phyloP scores from a whole-genome alignment of 1,284 basidiomycete genomes.

The Vanrija sp. region DNA sequence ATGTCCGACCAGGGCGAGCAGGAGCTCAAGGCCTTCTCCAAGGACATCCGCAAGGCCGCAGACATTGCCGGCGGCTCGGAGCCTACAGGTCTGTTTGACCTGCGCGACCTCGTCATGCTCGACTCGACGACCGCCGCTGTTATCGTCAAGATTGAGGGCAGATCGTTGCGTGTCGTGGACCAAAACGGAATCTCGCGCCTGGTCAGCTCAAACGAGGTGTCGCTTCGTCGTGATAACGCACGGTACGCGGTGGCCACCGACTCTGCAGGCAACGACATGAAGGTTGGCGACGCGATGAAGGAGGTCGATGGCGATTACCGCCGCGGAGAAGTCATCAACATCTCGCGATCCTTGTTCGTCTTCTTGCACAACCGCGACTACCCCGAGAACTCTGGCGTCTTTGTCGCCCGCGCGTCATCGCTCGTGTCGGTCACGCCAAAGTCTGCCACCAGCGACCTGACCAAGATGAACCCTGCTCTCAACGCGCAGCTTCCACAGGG shows the following conservation, averaged over 20 bases:
- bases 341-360: constrained; percentile 89
- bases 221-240: constrained; percentile 75
- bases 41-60: constrained; percentile 94
- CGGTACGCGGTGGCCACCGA: constrained; percentile 83
- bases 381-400: constrained; percentile 87
- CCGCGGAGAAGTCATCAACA: constrained; percentile 91
- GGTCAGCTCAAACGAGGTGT: constrained; percentile 93
- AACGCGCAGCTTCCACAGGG: constrained; percentile 46
- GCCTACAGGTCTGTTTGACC: constrained; percentile 76
- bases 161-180: constrained; percentile 91
- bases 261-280: constrained; percentile 69
- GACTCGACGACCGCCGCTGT: constrained; percentile 93
- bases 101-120: constrained; percentile 94
- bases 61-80: constrained; percentile 76
- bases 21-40: constrained; percentile 96
- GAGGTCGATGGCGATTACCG: constrained; percentile 85
- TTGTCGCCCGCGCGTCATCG: constrained; percentile 69
- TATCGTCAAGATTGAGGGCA: constrained; percentile 94
- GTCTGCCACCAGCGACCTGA: constrained; percentile 65
- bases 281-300: constrained; percentile 84
- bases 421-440: constrained; percentile 82
- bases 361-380: constrained; percentile 93
- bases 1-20: constrained; percentile 95
- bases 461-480: constrained; percentile 91
- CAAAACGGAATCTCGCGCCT: constrained; percentile 84